Conservation (phyloP, 2,329 filamentous ascomycete genomes). For the Dothideomycetes sp. region DNA sequence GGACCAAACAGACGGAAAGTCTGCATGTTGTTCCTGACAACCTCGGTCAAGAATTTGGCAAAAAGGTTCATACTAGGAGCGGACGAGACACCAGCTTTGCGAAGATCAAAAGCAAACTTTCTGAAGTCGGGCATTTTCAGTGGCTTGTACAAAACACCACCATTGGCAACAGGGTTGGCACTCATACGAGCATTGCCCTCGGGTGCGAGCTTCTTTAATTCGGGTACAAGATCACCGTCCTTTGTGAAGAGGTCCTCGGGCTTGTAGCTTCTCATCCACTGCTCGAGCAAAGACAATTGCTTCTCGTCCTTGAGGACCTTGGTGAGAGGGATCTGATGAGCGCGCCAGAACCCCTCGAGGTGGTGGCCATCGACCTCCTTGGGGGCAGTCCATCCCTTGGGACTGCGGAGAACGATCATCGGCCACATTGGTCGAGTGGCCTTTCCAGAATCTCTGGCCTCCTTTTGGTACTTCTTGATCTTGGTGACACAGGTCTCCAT, state of each 20-base stretch:
- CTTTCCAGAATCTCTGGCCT: constrained; percentile 59
- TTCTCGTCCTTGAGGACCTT: constrained; percentile 52
- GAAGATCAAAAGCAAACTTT: constrained; percentile 52
- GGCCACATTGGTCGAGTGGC: constrained; percentile 64
- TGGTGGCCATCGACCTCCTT: constrained; percentile 60
- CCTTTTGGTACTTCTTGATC: constrained; percentile 58
- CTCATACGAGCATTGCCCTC: constrained; percentile 60
- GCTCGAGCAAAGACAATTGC: constrained; percentile 58
- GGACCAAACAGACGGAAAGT: constrained; percentile 70
- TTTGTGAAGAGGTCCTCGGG: constrained; percentile 60
- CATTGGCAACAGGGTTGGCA: constrained; percentile 65
- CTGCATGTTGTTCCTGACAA: constrained; percentile 52
- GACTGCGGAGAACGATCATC: constrained; percentile 66
- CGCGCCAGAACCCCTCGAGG: constrained; percentile 66
- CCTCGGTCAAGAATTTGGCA: constrained; percentile 54
- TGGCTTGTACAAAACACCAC: constrained; percentile 55
- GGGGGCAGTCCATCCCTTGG: constrained; percentile 72
- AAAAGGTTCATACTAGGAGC: constrained; percentile 61
- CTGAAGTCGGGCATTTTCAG: constrained; percentile 60
- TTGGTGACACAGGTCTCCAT: constrained; percentile 61
- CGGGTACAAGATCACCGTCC: constrained; percentile 50
- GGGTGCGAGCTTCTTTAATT: constrained; percentile 55
- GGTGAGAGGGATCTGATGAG: constrained; percentile 67
- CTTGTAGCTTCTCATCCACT: constrained; percentile 68
- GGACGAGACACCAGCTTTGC: constrained; percentile 46